Percentiles rank a stretch among this genome's conserved stretches.
Evolutionary conservation across 306 rosid genomes (phyloP).

Genomic region (Corylus avellana): DNA sequence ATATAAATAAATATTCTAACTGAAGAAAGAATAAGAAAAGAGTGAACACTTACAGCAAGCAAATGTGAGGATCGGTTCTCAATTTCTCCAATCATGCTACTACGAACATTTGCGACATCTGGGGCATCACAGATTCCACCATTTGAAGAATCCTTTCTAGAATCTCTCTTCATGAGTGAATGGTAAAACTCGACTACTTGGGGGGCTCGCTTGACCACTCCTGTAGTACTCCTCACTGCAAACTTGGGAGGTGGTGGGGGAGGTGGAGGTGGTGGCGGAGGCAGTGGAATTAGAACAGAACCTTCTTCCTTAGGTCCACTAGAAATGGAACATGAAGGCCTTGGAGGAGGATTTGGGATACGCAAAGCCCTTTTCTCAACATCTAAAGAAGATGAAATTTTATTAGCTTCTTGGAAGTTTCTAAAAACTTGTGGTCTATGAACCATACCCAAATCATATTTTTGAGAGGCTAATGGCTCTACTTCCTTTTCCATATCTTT

Average conservation of each 20-base stretch:
- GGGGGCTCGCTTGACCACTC: slow-evolving; percentile 80
- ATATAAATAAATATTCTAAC: not conserved
- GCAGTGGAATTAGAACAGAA: slow-evolving; percentile 47
- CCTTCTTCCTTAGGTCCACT: slow-evolving; percentile 50
- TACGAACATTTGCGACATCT: slow-evolving; percentile 87
- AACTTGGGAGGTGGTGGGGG: slow-evolving; percentile 84
- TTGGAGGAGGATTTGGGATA: slow-evolving; percentile 93
- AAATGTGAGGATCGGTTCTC: slow-evolving; percentile 96
- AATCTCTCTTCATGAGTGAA: slow-evolving; percentile 96
- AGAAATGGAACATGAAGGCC: slow-evolving; percentile 71
- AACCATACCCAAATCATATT: slow-evolving; percentile 52
- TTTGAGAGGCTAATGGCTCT: slow-evolving; percentile 48
- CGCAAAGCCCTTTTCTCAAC: slow-evolving; percentile 87
- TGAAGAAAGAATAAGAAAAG: not conserved
- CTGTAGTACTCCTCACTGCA: slow-evolving; percentile 44
- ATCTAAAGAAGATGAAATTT: slow-evolving; percentile 58
- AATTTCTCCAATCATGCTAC: slow-evolving; percentile 97
- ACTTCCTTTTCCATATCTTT: slow-evolving; percentile 65
- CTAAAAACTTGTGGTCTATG: slow-evolving; percentile 51
- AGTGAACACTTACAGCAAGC: slow-evolving; percentile 77
- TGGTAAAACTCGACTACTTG: slow-evolving; percentile 97
- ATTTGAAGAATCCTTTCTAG: slow-evolving; percentile 80
- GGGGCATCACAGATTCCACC: slow-evolving; percentile 73
- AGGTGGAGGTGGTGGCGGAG: slow-evolving; percentile 86
- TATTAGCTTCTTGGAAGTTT: slow-evolving; percentile 55